Conservation (phyloP, 179 eudicot species). For the Spinacia oleracea region DNA sequence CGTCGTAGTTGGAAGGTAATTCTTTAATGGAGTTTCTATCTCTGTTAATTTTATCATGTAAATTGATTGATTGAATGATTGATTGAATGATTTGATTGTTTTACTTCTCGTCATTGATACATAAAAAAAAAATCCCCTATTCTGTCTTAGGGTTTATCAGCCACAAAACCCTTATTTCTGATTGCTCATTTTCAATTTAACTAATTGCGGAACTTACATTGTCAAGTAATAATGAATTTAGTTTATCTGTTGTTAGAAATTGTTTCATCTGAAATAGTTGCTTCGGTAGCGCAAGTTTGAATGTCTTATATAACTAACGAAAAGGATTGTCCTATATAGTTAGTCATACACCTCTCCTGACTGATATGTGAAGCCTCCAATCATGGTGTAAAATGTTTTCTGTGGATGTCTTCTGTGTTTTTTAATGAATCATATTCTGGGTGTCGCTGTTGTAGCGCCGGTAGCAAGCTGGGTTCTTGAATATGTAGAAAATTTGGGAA, state of each 20-base stretch:
- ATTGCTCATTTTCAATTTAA: background rate
- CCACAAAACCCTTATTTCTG: background rate
- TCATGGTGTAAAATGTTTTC: background rate
- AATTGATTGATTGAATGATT: background rate
- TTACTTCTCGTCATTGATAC: no score
- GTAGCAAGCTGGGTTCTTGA: background rate
- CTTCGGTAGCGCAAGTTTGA: no score
- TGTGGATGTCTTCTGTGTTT: background rate
- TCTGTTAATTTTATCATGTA: background rate
- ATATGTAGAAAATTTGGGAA: background rate
- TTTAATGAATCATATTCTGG: background rate
- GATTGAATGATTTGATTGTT: no score
- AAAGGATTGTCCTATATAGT: background rate
- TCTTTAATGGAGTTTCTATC: background rate
- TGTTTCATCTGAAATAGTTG: no score
- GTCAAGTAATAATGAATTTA: no score
- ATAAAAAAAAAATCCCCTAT: constrained; percentile 16
- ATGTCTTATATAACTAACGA: background rate
- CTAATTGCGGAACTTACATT: background rate
- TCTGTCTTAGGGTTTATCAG: background rate
- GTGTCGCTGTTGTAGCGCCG: background rate
- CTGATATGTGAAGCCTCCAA: background rate
- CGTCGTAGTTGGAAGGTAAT: constrained; percentile 90
- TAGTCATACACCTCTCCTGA: background rate
- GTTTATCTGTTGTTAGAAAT: no score